Base-by-base conservation (phyloP, 148 eudicot species). In the Rhododendron henanense region DNA sequence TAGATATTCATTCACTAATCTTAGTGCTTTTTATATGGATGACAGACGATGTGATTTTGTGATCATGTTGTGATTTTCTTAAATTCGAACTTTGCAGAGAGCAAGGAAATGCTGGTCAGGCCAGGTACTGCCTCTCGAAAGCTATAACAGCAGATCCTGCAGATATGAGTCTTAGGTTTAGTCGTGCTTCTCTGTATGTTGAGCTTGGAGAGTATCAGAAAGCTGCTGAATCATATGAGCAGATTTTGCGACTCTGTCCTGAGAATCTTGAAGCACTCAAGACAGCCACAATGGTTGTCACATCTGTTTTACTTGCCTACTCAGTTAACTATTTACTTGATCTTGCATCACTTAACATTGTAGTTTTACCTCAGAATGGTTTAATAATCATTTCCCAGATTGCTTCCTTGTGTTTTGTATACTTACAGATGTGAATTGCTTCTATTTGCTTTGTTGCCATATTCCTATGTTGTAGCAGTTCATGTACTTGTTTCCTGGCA, bases 191-290 rank as follows among this genome's bases (percentile, higher is more conserved):
- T 28, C 91, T 92, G 37, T 94, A 45, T 87, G 74, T 93, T 87
- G 94, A 96, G 88, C 87, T 90, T 55, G 92, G 91, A 82, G 91
- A 94, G 21, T 90, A 81, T 87, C 90, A 83, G 41, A 93, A 90
- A 88, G 99, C 99, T 84, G 99, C 99, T 86, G 98, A 94, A 82
- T 86, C 97, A 39, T 96, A 96, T 90, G 91, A 92, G 80, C 97
- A 94, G 88, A 94, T 96, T 41, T 89, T 85, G 33, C 90, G 87
- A 69, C 86, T 89, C 37, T 84, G 91, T 79, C 98, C 93, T 63
- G 88, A 91, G 87, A 83, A 94, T 88, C 75, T 93, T 76, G 95
- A 92, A 90, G 94, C 94, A 55, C 92, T 95, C 75, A 88, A 87
- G 90, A 92, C 85, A 85, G 95, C 97, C 35, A 85, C 91, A 71